Evolutionary conservation across 345 rosid genomes (phyloP).

Genomic region (Odontarrhena argentea): DNA sequence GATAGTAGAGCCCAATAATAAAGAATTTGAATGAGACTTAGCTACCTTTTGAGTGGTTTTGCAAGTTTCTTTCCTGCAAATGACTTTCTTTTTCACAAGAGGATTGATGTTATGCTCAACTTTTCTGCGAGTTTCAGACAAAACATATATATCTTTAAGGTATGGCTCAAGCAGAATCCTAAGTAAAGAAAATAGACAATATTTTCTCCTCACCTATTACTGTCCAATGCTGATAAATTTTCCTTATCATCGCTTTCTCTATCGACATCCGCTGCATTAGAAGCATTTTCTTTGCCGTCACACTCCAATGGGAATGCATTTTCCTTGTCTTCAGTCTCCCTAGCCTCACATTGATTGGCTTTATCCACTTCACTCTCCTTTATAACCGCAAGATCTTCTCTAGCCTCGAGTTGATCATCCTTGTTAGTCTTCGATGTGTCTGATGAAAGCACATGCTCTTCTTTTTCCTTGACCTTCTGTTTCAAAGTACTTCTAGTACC

Average conservation of each 20-base stretch:
- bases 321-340: slow-evolving; percentile 38
- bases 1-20: neutral
- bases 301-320: slow-evolving; percentile 33
- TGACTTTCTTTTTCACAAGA: slow-evolving; percentile 38
- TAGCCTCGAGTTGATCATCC: neutral
- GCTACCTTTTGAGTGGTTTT: slow-evolving; percentile 50
- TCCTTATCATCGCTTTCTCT: slow-evolving; percentile 57
- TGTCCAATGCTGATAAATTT: slow-evolving; percentile 51
- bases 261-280: slow-evolving; percentile 34
- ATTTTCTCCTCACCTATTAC: slow-evolving; percentile 50
- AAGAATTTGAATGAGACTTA: neutral
- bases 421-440: slow-evolving; percentile 13
- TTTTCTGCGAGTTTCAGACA: slow-evolving; percentile 45
- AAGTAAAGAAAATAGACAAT: slow-evolving; percentile 3
- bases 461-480: slow-evolving; percentile 39
- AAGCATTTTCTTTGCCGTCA: slow-evolving; percentile 48
- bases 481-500: slow-evolving; percentile 42
- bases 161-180: neutral
- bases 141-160: slow-evolving; percentile 13
- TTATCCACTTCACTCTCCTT: slow-evolving; percentile 28
- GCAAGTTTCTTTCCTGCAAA: slow-evolving; percentile 43
- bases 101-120: slow-evolving; percentile 24
- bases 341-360: slow-evolving; percentile 22
- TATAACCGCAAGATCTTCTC: slow-evolving; percentile 1
- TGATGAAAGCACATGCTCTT: slow-evolving; percentile 24